Percentiles rank a stretch among this genome's conserved stretches.
These are phyloP conservation scores for Miscanthus sacchariflorus DNA, from an alignment of 202 grass and related monocot species.

Conservation along the genomic window DNA sequence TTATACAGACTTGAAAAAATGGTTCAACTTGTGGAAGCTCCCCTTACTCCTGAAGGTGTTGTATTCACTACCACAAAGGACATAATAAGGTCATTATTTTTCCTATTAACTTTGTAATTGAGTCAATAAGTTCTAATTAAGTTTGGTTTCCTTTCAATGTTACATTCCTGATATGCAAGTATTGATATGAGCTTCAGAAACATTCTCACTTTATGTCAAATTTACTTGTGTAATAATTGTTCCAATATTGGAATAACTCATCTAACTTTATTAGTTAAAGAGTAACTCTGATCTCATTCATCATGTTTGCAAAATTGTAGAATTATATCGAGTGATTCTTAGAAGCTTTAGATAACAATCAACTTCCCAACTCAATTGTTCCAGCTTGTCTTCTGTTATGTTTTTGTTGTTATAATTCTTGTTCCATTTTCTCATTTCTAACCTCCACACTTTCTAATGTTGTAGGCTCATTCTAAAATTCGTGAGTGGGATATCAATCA, in stretches of 20 bases:
- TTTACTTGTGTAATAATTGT: background rate
- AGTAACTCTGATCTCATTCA: background rate
- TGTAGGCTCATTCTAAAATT: background rate
- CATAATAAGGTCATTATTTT: background rate
- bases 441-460: background rate
- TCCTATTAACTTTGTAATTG: background rate
- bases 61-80: background rate
- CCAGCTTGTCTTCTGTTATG: background rate
- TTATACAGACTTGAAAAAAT: background rate
- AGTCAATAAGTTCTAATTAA: background rate
- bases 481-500: background rate
- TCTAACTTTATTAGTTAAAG: background rate
- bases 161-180: no score
- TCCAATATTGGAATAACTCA: no score
- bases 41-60: background rate
- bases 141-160: background rate
- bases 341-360: background rate
- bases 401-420: background rate
- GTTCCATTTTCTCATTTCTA: background rate
- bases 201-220: no score
- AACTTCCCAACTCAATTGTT: background rate
- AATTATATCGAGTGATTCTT: background rate
- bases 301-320: background rate
- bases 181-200: no score
- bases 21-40: background rate